phyloP scores from a whole-genome alignment of 2,329 filamentous ascomycete genomes.

The Arachnomyces sp. region DNA sequence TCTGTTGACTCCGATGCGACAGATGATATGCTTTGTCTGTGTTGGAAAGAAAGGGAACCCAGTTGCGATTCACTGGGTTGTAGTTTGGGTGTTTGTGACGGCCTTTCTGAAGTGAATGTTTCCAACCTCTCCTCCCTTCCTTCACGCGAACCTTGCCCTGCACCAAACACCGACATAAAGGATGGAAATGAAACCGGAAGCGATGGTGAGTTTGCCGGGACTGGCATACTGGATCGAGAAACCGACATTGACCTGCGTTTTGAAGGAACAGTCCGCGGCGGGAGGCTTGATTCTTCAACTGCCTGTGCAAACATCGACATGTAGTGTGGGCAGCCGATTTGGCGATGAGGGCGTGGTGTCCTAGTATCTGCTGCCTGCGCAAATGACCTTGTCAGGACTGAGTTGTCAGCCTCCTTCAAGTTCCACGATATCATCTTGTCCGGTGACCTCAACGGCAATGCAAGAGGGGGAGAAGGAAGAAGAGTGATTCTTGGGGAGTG shows the following conservation, averaged over 20 bases:
- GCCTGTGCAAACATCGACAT: constrained; percentile 17
- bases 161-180: constrained; percentile 46
- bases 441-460: constrained; percentile 56
- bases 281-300: constrained; percentile 19
- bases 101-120: constrained; percentile 21
- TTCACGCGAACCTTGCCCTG: constrained; percentile 19
- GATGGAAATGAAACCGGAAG: constrained; percentile 41
- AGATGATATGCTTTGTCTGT: constrained; percentile 37
- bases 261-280: constrained; percentile 22
- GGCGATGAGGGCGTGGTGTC: constrained; percentile 17
- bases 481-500: no score
- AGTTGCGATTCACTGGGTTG: constrained; percentile 5
- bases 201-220: constrained; percentile 33
- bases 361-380: constrained; percentile 33
- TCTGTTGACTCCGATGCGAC: constrained; percentile 71
- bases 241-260: constrained; percentile 21
- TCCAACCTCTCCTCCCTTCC: constrained; percentile 21
- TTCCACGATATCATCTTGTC: constrained; percentile 31
- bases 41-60: constrained; percentile 22
- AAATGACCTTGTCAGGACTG: constrained; percentile 29
- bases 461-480: constrained; percentile 29
- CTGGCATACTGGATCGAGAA: constrained; percentile 27
- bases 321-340: constrained; percentile 9
- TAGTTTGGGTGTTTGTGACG: constrained; percentile 18
- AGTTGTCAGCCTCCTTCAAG: constrained; percentile 23